These are phyloP conservation scores for Gentiana dahurica DNA, from an alignment of 257 asterid species.

Conservation along the genomic window DNA sequence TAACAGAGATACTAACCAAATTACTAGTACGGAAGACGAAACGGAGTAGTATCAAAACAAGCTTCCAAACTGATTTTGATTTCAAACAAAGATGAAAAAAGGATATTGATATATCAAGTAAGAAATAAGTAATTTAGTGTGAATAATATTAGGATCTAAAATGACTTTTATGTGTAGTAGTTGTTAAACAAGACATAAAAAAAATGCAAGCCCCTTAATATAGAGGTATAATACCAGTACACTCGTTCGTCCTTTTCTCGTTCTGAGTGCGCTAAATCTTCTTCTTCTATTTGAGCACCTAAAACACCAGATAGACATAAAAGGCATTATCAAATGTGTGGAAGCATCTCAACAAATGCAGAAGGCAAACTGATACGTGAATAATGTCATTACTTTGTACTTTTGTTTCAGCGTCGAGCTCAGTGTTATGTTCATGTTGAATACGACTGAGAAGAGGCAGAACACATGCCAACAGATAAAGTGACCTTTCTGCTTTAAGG, in stretches of 20 bases:
- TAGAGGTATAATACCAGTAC: slow-evolving; percentile 32
- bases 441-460: slow-evolving; percentile 57
- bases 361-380: slow-evolving; percentile 1
- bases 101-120: no score
- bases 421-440: slow-evolving; percentile 47
- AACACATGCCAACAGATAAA: slow-evolving; percentile 44
- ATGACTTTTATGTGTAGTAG: no score
- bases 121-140: no score
- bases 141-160: no score
- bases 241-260: slow-evolving; percentile 54
- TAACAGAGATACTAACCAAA: no score
- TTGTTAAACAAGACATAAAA: no score
- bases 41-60: no score
- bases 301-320: slow-evolving; percentile 14
- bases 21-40: no score
- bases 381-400: slow-evolving; percentile 31
- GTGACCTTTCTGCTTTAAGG: slow-evolving; percentile 10
- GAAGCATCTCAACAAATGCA: slow-evolving; percentile 2
- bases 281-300: slow-evolving; percentile 50
- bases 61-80: no score
- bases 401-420: slow-evolving; percentile 41
- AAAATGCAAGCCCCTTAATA: no score
- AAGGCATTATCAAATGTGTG: slow-evolving; percentile 9
- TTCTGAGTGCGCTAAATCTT: slow-evolving; percentile 29
- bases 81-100: no score